These are phyloP conservation scores for Penicillium cosmopolitanum DNA, from an alignment of 495 filamentous ascomycete genomes.

Conservation along the genomic window DNA sequence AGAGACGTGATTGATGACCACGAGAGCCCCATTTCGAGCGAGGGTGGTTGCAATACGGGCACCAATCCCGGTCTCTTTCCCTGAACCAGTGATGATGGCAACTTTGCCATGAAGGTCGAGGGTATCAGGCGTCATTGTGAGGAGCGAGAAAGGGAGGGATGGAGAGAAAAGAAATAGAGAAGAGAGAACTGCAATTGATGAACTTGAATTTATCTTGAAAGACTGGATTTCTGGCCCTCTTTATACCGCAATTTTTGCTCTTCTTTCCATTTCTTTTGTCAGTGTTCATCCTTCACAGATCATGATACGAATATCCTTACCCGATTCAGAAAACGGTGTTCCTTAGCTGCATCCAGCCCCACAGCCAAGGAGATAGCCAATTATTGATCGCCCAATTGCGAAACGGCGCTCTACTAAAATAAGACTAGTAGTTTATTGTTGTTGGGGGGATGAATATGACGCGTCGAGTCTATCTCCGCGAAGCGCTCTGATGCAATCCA, in stretches of 20 bases:
- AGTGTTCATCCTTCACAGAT: neutral
- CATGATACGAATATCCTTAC: slow-evolving; percentile 3
- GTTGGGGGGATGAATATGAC: neutral
- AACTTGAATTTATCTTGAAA: neutral
- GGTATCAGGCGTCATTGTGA: slow-evolving; percentile 14
- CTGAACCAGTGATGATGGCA: slow-evolving; percentile 55
- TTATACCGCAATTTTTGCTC: neutral
- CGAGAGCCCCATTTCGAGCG: slow-evolving; percentile 42
- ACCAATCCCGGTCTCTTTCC: slow-evolving; percentile 47
- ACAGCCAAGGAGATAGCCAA: neutral
- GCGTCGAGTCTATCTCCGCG: neutral
- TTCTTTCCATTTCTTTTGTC: neutral
- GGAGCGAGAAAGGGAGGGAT: neutral
- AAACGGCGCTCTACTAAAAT: neutral
- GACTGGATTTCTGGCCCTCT: neutral
- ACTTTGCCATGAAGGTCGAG: slow-evolving; percentile 49
- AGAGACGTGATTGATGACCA: slow-evolving; percentile 38
- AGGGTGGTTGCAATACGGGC: slow-evolving; percentile 46
- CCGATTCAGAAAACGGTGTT: slow-evolving; percentile 21
- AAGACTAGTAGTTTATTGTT: neutral
- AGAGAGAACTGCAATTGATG: neutral
- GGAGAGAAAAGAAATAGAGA: neutral
- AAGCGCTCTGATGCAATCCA: no score
- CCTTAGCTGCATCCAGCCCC: slow-evolving; percentile 13
- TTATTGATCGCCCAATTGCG: neutral